Conservation (phyloP, 768 basidiomycete species). For the Cystofilobasidium macerans region DNA sequence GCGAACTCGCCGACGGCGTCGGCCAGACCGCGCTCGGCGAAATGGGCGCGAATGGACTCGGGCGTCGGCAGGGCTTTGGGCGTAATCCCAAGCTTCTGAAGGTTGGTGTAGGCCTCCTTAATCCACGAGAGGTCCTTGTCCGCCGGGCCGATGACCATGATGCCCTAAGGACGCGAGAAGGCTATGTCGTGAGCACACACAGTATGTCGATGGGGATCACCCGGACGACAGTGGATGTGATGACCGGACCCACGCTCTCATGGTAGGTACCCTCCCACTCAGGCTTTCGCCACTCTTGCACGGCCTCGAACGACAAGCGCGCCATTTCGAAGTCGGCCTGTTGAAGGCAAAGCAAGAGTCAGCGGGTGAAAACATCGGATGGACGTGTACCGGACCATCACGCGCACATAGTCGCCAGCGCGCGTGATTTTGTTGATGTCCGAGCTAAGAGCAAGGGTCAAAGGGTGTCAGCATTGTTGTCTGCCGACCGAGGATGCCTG, state of each 20-base stretch:
- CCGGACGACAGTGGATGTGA: too few species aligned
- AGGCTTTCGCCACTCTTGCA: constrained; percentile 58
- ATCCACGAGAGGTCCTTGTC: constrained; percentile 11
- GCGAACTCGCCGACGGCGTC: constrained; percentile 29
- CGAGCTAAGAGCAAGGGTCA: constrained; percentile 37
- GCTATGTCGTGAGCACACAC: background rate
- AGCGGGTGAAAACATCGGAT: background rate
- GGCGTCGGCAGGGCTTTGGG: constrained; percentile 12
- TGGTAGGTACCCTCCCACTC: constrained; percentile 54
- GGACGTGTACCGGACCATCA: background rate
- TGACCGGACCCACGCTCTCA: constrained; percentile 52
- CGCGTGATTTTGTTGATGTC: constrained; percentile 37
- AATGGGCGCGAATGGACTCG: constrained; percentile 19
- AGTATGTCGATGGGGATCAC: background rate
- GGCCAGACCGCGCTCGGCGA: background rate
- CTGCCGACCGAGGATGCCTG: too few species aligned
- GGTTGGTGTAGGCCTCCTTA: constrained; percentile 2
- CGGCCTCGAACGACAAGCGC: constrained; percentile 62
- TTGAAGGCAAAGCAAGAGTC: background rate
- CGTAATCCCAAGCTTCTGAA: constrained; percentile 4
- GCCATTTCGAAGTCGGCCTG: constrained; percentile 53
- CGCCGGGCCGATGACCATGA: constrained; percentile 1
- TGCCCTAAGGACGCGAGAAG: background rate
- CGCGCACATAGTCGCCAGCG: constrained; percentile 36
- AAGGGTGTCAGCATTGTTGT: too few species aligned